phyloP scores from a whole-genome alignment of 2,329 filamentous ascomycete genomes.

The Rasamsonia emersonii region DNA sequence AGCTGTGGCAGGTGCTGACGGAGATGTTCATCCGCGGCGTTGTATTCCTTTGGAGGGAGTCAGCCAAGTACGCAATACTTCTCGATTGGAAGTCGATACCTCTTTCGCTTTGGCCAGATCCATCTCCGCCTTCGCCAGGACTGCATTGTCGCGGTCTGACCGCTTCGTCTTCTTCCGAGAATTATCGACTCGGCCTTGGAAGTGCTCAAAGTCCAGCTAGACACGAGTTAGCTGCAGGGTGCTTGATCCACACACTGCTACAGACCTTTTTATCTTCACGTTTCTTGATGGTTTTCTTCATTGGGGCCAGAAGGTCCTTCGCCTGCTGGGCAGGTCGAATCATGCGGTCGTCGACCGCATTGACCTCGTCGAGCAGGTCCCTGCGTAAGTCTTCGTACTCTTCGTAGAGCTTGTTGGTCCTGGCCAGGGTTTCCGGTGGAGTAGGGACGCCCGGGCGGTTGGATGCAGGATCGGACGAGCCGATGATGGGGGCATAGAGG shows the following conservation, averaged over 20 bases:
- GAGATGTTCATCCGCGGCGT: slow-evolving; percentile 65
- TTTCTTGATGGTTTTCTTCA: slow-evolving; percentile 79
- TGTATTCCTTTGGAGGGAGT: slow-evolving; percentile 51
- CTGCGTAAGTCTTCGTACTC: slow-evolving; percentile 62
- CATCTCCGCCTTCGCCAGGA: slow-evolving; percentile 61
- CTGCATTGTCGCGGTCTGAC: slow-evolving; percentile 63
- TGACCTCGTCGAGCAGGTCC: slow-evolving; percentile 64
- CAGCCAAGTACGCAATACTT: no score
- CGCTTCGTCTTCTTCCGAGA: slow-evolving; percentile 61
- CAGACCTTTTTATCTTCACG: slow-evolving; percentile 65
- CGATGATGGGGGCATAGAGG: slow-evolving; percentile 69
- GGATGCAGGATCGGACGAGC: slow-evolving; percentile 50
- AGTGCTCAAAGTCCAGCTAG: slow-evolving; percentile 69
- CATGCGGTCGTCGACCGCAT: slow-evolving; percentile 60
- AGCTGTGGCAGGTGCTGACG: slow-evolving; percentile 63
- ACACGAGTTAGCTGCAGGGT: background rate
- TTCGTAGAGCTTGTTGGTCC: slow-evolving; percentile 56
- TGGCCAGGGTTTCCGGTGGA: slow-evolving; percentile 53
- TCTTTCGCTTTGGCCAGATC: slow-evolving; percentile 59
- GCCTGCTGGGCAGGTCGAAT: slow-evolving; percentile 62
- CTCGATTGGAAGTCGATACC: no score
- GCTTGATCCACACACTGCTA: background rate
- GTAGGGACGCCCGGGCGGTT: slow-evolving; percentile 52
- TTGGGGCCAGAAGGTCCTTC: slow-evolving; percentile 58
- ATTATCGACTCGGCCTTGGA: slow-evolving; percentile 61